These are phyloP conservation scores for Nicotiana noctiflora DNA, from an alignment of 257 asterid species.

Conservation along the genomic window DNA sequence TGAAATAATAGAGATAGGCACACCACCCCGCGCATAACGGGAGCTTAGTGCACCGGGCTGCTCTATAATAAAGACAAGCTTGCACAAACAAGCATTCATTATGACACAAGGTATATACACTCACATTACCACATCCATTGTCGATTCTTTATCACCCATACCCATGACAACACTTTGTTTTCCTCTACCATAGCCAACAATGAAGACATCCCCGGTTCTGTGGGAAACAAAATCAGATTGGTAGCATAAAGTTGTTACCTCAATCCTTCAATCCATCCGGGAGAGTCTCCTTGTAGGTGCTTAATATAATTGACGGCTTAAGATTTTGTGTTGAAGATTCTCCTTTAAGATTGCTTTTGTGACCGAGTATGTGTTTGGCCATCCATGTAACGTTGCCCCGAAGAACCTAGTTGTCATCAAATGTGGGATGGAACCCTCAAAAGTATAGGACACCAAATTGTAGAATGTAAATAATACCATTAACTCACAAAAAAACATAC, in stretches of 20 bases:
- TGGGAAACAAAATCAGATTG: too few species aligned
- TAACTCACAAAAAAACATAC: too few species aligned
- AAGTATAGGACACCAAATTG: too few species aligned
- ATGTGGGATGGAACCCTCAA: background rate
- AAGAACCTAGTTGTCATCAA: background rate
- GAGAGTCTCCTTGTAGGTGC: background rate
- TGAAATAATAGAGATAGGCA: too few species aligned
- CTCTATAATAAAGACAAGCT: background rate
- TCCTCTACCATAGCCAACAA: background rate
- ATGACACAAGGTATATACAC: background rate
- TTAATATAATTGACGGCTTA: background rate
- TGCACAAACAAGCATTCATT: background rate
- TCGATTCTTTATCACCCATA: background rate
- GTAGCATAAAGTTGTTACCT: background rate
- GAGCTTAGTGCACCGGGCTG: too few species aligned
- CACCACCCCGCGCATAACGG: too few species aligned
- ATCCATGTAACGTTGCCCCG: background rate
- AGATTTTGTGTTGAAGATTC: background rate
- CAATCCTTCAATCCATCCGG: background rate
- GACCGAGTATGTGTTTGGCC: slow-evolving; percentile 1
- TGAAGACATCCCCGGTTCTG: background rate
- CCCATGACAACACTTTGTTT: background rate
- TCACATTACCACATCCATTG: background rate
- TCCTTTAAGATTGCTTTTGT: background rate
- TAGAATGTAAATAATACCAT: too few species aligned